A percentile compares a stretch with the other conserved stretches of the same genome.
Conservation (phyloP, 257 asterid genomes). For the Solanum clarkiae region DNA sequence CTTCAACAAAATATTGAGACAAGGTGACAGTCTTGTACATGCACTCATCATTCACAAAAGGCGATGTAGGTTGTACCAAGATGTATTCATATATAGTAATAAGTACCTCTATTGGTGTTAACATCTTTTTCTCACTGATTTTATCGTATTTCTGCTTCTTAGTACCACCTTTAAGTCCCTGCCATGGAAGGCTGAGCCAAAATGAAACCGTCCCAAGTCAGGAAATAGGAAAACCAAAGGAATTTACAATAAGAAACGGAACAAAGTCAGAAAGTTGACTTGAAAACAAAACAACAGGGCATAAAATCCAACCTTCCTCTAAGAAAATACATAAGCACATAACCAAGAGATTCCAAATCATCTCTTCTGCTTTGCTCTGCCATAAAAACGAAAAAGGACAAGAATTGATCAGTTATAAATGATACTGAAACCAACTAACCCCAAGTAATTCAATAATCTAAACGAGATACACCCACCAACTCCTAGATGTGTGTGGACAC, state of each 20-base stretch:
- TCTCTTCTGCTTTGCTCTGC: constrained; percentile 19
- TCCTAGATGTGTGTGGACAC: constrained; percentile 15
- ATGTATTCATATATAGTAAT: not conserved
- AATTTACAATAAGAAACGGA: not conserved
- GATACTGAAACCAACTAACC: not conserved
- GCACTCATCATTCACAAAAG: not conserved
- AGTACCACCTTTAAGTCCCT: constrained; percentile 14
- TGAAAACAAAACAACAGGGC: not conserved
- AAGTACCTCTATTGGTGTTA: constrained; percentile 17
- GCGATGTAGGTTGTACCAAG: not conserved
- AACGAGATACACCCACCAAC: constrained; percentile 4
- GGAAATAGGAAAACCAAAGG: not conserved
- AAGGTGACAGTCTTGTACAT: not conserved
- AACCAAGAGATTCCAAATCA: constrained; percentile 18
- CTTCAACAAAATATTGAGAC: not conserved
- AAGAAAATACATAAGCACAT: constrained; percentile 14
- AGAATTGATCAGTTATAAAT: not conserved
- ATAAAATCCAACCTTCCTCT: constrained; percentile 14
- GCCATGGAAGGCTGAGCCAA: constrained; percentile 17
- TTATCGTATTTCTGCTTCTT: constrained; percentile 17
- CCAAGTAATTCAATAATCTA: not conserved
- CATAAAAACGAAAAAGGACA: not conserved
- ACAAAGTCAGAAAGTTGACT: not conserved
- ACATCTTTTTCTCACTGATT: constrained; percentile 14
- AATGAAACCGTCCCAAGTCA: not conserved